A percentile compares a stretch with the other conserved stretches of the same genome.
phyloP scores from a whole-genome alignment of 1,139 yeast species.

The Waltiozyma sp. region DNA sequence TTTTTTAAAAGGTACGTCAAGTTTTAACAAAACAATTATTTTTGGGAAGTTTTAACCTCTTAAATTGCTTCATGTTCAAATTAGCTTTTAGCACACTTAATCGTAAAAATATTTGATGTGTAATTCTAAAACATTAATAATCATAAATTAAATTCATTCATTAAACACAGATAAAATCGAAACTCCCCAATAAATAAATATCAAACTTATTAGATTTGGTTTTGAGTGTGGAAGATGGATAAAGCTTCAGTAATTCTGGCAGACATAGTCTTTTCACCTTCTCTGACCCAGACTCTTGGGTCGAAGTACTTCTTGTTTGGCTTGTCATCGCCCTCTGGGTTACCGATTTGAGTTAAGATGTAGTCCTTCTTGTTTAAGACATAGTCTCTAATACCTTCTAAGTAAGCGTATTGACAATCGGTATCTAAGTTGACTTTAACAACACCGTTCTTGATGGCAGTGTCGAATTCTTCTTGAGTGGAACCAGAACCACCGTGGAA shows the following conservation, averaged over 20 bases:
- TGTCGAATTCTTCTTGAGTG: slow-evolving; percentile 79
- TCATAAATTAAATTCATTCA: not conserved
- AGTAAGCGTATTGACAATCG: slow-evolving; percentile 97
- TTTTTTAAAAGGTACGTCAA: too few relatives aligned
- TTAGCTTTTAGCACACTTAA: too few relatives aligned
- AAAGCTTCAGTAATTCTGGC: slow-evolving; percentile 78
- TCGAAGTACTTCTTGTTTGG: slow-evolving; percentile 99
- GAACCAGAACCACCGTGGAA: slow-evolving; percentile 99
- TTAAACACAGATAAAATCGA: not conserved
- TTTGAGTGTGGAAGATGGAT: slow-evolving; percentile 72
- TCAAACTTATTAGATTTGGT: slow-evolving; percentile 28
- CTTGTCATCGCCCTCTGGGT: slow-evolving; percentile 98
- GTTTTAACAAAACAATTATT: too few relatives aligned
- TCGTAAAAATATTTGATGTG: too few relatives aligned
- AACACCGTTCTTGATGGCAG: slow-evolving; percentile 87
- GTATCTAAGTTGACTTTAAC: slow-evolving; percentile 99
- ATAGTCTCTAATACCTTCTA: slow-evolving; percentile 94
- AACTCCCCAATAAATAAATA: not conserved
- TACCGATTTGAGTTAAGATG: slow-evolving; percentile 81
- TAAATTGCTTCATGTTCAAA: too few relatives aligned
- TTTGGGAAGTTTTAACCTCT: too few relatives aligned
- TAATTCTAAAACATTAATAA: not conserved
- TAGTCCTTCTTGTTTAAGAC: slow-evolving; percentile 93
- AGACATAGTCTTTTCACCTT: slow-evolving; percentile 98
- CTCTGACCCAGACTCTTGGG: slow-evolving; percentile 99